phyloP scores from a whole-genome alignment of 768 basidiomycete species.

The Trametes elegans region DNA sequence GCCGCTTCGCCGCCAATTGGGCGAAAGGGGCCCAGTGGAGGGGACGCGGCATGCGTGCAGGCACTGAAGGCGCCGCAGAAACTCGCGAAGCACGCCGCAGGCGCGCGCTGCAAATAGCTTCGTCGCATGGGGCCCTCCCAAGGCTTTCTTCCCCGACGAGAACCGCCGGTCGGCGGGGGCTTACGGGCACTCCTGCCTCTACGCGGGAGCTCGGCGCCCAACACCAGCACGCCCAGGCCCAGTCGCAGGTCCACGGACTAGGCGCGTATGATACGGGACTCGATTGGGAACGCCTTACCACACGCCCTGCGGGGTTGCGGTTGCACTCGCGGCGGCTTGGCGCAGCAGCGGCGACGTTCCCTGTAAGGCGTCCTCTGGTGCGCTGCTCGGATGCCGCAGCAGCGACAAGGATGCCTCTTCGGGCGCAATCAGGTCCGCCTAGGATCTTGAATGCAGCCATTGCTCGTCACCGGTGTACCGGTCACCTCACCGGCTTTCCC shows the following conservation, averaged over 20 bases:
- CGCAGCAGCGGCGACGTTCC: background rate
- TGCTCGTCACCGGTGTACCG: background rate
- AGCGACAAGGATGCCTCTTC: background rate
- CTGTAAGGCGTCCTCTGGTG: background rate
- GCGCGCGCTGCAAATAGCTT: conserved; percentile 3
- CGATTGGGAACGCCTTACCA: background rate
- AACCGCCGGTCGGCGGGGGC: conserved; percentile 12
- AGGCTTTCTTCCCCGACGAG: background rate
- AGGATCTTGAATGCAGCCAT: background rate
- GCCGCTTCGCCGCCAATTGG: conserved; percentile 15
- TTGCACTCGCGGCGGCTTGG: conserved; percentile 11
- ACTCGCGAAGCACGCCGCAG: background rate
- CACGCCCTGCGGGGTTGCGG: too few species aligned
- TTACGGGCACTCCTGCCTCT: conserved; percentile 12
- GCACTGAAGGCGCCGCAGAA: conserved; percentile 8
- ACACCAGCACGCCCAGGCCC: background rate
- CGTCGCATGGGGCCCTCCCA: conserved; percentile 1
- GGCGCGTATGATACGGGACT: background rate
- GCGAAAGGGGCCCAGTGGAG: background rate
- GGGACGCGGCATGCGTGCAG: conserved; percentile 8
- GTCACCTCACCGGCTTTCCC: background rate
- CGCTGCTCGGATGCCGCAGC: too few species aligned
- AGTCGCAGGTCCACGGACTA: background rate
- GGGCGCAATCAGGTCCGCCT: background rate
- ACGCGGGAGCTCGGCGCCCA: conserved; percentile 7